Evolutionary conservation across 768 basidiomycete genomes (phyloP), one percentile per base, ranked within the genome.

Genomic region (Megacollybia marginata): DNA sequence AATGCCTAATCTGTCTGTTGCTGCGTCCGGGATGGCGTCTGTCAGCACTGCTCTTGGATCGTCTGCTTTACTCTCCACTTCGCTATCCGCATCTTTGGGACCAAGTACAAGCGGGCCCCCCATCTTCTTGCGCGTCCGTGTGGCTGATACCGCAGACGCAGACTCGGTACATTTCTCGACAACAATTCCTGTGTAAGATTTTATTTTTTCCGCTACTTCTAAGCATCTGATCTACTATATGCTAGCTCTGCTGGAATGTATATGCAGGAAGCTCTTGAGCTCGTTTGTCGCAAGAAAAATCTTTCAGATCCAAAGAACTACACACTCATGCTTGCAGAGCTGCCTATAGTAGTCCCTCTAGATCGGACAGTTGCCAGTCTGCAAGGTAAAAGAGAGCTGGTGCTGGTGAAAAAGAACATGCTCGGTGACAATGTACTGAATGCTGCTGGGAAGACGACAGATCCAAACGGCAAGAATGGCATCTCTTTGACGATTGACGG

Each of bases 321-420:
- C 67, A 89, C 89, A 1, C 75, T 98, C 18, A 69, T 94, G 36
- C 67, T 88, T 40, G 72, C 74, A 1, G 79, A 82, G 49, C 74
- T 71, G 66, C 84, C 81, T 50, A 83, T 95, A 35, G 66, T 92
- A 48, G 83, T 92, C 32, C 94, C 94, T 19, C 76, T 97, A 23
- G 96, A 98, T 64, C 78, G 94, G 16, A 98, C 96, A 0, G 95
- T 98, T n/a, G 92, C 91, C 33, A 92, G 90, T 68, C 69, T 98
- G 59, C 87, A 91, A 62, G 93, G 92, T 5, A 88, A 87, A 59
- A 75, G 81, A 11, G 88, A 94, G 56, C 72, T 98, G 15, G 76
- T 85, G 10, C 73, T 98, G 12, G 83, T 93, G 49, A 87, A 86
- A 65, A 73, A 80, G 57, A 83, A 78, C 51, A 86, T 84, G 77